Evolutionary conservation across 495 filamentous ascomycete species (phyloP), one percentile per base, ranked within the genome.

Genomic region (Penicillium canariense): DNA sequence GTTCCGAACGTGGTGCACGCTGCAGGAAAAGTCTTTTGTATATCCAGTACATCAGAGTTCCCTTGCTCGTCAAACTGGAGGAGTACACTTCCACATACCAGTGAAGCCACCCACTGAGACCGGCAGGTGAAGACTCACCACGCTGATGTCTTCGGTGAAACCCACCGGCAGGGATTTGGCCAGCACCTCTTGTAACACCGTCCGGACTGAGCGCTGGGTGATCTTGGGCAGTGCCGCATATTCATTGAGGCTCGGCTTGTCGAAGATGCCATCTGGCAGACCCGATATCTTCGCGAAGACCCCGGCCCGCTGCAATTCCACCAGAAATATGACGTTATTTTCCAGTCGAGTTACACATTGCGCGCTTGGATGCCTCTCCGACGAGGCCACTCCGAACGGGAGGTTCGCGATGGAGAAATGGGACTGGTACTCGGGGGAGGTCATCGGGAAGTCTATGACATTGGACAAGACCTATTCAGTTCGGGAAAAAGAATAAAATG

Each of bases 381-480:
- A 88, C 17, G 76, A 81, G 58, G 93, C 85, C 56, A 95, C 84
- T 52, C 90, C 90, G 67, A 92, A 93, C 7, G 91, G 91, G 54
- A 96, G 84, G 68, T 96, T 96, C 57, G 81, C 73, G 34, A 95
- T 70, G 14, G 89, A 68, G 50, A 68, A 72, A 18, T 68, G 67
- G 28, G 53, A 55, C 35, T 48, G 55, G 32, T 66, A 68, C 2
- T 56, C 49, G 4, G 60, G 44, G 42, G 65, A 68, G 12, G 63
- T 54, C 63, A 68, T 70, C 8, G 11, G 59, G 36, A 43, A 32
- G 15, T 52, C 6, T 44, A 18, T 34, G 18, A 28, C 7, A 11
- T 18, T 15, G 0, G 28, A 9, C 4, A 1, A 36, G 15, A 49
- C 18, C 4, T 14, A 8, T 17, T 27, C 20, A 15, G 12, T 20